Evolutionary conservation across 202 grass and related monocot species (phyloP).

Genomic region (Eragrostis tef): DNA sequence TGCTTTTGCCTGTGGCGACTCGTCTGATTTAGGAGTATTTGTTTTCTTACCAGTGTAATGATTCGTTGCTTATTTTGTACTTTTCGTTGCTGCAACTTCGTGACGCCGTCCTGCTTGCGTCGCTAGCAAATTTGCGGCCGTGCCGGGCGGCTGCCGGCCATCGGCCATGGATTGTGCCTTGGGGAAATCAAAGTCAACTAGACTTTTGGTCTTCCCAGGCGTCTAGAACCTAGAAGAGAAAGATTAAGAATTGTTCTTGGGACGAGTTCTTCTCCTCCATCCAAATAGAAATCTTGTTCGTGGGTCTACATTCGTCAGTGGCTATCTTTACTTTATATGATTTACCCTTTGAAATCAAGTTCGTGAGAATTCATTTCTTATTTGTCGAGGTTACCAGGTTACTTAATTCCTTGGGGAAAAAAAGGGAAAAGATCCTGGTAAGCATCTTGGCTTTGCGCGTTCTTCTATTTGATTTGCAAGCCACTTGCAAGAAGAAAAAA

Average conservation of each 20-base stretch:
- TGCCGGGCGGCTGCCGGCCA: neutral
- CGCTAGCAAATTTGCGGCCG: neutral
- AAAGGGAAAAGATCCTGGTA: neutral
- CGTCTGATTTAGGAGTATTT: too few species aligned
- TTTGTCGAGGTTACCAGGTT: neutral
- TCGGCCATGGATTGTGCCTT: neutral
- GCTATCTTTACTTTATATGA: neutral
- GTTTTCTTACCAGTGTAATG: neutral
- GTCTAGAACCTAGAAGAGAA: neutral
- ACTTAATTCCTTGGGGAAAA: neutral
- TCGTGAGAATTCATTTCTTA: neutral
- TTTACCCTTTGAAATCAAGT: neutral
- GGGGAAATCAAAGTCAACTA: constrained; percentile 12
- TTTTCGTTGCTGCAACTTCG: neutral
- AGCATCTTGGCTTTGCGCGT: neutral
- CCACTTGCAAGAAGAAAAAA: neutral
- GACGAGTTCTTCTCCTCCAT: neutral
- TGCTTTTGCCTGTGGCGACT: neutral
- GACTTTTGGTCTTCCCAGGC: neutral
- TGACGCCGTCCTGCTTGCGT: neutral
- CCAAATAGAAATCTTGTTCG: neutral
- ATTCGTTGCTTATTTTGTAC: neutral
- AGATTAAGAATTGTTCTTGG: neutral
- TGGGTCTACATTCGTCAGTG: neutral
- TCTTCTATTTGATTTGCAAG: neutral